Evolutionary conservation across 2,329 filamentous ascomycete species (phyloP).

Genomic region (Microcera coccophila): DNA sequence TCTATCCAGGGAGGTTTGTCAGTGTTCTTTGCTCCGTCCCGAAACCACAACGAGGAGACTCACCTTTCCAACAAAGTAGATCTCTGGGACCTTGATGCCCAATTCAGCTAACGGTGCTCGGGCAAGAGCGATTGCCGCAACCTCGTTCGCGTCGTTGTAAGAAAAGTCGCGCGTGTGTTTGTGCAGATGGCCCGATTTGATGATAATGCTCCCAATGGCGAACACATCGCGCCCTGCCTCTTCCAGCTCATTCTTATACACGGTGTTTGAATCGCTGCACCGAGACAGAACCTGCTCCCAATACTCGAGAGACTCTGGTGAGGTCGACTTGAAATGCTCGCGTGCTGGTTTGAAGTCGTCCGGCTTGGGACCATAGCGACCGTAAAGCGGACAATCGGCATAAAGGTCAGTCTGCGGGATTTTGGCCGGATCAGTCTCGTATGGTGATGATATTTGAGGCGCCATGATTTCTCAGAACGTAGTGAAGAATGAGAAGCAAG

Average conservation of each 20-base stretch:
- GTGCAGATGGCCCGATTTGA: conserved; percentile 36
- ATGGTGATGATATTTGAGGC: too few species aligned
- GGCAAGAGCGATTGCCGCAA: conserved; percentile 32
- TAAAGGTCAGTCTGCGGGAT: conserved; percentile 15
- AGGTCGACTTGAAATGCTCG: conserved; percentile 23
- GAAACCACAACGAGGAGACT: too few species aligned
- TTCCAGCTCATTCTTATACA: conserved; percentile 30
- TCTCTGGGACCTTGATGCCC: conserved; percentile 34
- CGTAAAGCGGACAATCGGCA: conserved; percentile 15
- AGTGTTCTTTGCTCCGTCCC: too few species aligned
- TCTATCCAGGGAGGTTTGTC: too few species aligned
- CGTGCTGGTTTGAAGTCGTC: conserved; percentile 14
- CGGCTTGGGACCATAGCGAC: conserved; percentile 13
- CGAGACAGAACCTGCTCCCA: conserved; percentile 30
- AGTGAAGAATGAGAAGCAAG: too few species aligned
- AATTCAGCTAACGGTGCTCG: conserved; percentile 23
- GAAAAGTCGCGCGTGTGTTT: conserved; percentile 31
- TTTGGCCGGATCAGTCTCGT: conserved; percentile 10
- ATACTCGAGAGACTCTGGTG: conserved; percentile 25
- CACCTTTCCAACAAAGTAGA: conserved; percentile 40
- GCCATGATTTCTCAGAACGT: too few species aligned
- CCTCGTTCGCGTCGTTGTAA: conserved; percentile 40
- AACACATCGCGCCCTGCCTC: conserved; percentile 39
- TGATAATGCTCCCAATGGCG: conserved; percentile 39
- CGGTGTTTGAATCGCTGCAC: conserved; percentile 26